Conservation (phyloP, 1,284 basidiomycete genomes). For the Cryptococcus jaspeensis region DNA sequence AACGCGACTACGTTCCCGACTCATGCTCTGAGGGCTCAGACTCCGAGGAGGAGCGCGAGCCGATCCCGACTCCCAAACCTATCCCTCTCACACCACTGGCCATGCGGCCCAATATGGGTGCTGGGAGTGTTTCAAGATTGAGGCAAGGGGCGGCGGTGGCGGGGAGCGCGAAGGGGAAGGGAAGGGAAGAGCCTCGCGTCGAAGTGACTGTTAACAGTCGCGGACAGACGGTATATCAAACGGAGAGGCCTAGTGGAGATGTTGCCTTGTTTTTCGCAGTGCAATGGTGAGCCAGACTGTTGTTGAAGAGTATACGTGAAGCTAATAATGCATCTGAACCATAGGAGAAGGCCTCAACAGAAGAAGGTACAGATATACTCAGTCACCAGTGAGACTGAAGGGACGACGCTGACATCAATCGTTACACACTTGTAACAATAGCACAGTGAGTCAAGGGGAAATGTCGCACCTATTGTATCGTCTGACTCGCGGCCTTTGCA, state of each 20-base stretch:
- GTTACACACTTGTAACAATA: constrained; percentile 11
- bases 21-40: constrained; percentile 28
- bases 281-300: constrained; percentile 42
- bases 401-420: constrained; percentile 1
- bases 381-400: neutral
- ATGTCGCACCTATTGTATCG: neutral
- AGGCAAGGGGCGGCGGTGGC: neutral
- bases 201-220: constrained; percentile 17
- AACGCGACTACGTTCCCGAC: constrained; percentile 23
- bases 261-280: constrained; percentile 38
- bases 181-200: constrained; percentile 8
- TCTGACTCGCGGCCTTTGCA: constrained; percentile 12
- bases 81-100: constrained; percentile 11
- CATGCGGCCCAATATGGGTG: neutral
- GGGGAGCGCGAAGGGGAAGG: neutral
- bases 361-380: constrained; percentile 40
- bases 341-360: constrained; percentile 49
- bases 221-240: constrained; percentile 27
- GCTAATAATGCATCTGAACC: constrained; percentile 16
- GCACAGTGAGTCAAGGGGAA: constrained; percentile 41
- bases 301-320: neutral
- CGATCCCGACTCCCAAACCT: constrained; percentile 7
- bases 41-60: constrained; percentile 5
- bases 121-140: neutral
- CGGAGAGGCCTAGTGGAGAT: constrained; percentile 1